Evolutionary conservation across 495 filamentous ascomycete species (phyloP).

Genomic region (Clavariopsis aquatica): DNA sequence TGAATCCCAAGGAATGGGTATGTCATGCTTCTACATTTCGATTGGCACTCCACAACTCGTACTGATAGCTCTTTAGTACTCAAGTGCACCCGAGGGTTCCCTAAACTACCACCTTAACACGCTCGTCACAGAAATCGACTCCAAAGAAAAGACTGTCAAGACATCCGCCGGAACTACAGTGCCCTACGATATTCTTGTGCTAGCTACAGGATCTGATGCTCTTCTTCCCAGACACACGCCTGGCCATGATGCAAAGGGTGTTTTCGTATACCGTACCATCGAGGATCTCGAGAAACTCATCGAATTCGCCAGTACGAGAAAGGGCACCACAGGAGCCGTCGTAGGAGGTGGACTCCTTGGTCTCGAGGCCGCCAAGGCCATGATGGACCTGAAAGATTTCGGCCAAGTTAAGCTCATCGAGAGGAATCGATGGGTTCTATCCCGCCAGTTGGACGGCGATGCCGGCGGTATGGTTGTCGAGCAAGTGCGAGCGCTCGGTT

Average conservation of each 20-base stretch:
- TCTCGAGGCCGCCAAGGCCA: constrained; percentile 90
- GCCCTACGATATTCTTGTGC: constrained; percentile 83
- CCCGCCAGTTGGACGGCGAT: constrained; percentile 81
- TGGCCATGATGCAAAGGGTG: constrained; percentile 79
- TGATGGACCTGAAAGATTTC: constrained; percentile 85
- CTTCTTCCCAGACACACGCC: constrained; percentile 78
- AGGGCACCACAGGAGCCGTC: constrained; percentile 71
- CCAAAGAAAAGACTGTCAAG: constrained; percentile 62
- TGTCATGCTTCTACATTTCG: constrained; percentile 35
- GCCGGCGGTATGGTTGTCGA: constrained; percentile 83
- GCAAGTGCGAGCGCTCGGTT: constrained; percentile 75
- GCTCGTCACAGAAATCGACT: constrained; percentile 68
- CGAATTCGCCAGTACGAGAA: constrained; percentile 63
- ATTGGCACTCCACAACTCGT: neutral
- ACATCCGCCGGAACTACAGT: constrained; percentile 72
- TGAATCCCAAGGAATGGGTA: constrained; percentile 90
- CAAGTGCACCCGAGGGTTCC: constrained; percentile 60
- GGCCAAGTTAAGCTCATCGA: constrained; percentile 81
- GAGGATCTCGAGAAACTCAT: constrained; percentile 83
- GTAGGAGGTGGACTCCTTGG: constrained; percentile 92
- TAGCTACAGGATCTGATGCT: constrained; percentile 91
- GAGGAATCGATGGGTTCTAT: constrained; percentile 85
- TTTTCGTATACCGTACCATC: constrained; percentile 95
- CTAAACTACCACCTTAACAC: constrained; percentile 87
- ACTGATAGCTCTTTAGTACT: constrained; percentile 50